A percentile compares a stretch with the other conserved stretches of the same genome.
These are phyloP conservation scores for Hypoxylon sp. DNA, from an alignment of 2,329 filamentous ascomycete genomes.

Conservation along the genomic window DNA sequence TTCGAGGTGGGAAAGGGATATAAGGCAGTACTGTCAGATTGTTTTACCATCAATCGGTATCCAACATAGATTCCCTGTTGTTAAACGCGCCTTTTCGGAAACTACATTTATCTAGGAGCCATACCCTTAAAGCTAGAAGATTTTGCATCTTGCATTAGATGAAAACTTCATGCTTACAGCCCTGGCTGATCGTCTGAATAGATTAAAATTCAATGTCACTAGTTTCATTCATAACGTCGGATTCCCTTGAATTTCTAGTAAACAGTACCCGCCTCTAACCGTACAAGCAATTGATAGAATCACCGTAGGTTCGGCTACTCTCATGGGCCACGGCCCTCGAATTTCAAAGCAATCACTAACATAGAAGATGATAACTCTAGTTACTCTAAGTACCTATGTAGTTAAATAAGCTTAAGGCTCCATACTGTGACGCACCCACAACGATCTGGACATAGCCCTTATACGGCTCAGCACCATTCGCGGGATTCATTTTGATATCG, in stretches of 20 bases:
- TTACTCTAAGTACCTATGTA: neutral
- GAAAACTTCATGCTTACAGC: neutral
- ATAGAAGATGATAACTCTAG: neutral
- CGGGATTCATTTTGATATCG: too few species aligned
- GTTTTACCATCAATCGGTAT: slow-evolving; percentile 15
- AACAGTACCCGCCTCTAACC: neutral
- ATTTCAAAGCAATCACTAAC: slow-evolving; percentile 5
- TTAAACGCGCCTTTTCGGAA: slow-evolving; percentile 24
- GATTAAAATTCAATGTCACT: slow-evolving; percentile 2
- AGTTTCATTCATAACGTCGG: neutral
- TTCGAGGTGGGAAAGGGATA: neutral
- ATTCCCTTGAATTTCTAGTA: neutral
- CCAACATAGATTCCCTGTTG: slow-evolving; percentile 26
- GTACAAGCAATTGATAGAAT: neutral
- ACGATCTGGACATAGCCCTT: neutral
- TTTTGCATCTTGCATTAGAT: slow-evolving; percentile 4
- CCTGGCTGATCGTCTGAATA: neutral
- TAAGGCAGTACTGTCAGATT: slow-evolving; percentile 1
- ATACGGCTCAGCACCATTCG: too few species aligned
- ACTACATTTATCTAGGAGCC: neutral
- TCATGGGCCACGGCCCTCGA: neutral
- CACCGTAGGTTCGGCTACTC: neutral
- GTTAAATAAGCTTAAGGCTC: too few species aligned
- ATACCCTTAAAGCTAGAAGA: slow-evolving; percentile 4
- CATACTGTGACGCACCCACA: neutral